A percentile compares a stretch with the other conserved stretches of the same genome.
phyloP scores from a whole-genome alignment of 2,329 filamentous ascomycete species.

The Stemphylium vesicarium region DNA sequence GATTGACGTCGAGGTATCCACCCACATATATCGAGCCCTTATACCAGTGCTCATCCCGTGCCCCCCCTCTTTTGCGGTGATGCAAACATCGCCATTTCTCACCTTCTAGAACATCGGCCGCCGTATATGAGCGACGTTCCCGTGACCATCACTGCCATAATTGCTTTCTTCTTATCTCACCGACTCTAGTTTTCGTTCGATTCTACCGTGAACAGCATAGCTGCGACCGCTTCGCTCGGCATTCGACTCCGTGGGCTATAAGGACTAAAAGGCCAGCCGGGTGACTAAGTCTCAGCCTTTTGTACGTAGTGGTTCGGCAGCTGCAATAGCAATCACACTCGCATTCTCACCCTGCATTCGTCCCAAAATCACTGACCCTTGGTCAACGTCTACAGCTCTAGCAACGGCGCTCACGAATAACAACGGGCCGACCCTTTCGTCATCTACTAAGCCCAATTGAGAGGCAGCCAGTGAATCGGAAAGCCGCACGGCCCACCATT shows the following conservation, averaged over 20 bases:
- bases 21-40: conserved; percentile 26
- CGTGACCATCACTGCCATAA: conserved; percentile 38
- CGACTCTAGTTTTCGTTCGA: conserved; percentile 12
- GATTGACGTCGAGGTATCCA: conserved; percentile 43
- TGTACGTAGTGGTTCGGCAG: conserved; percentile 12
- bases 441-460: conserved; percentile 37
- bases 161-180: conserved; percentile 26
- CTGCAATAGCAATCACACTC: conserved; percentile 9
- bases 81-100: conserved; percentile 22
- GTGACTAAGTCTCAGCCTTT: conserved; percentile 25
- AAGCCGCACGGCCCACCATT: conserved; percentile 21
- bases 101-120: conserved; percentile 23
- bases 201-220: conserved; percentile 30
- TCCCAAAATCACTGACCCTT: conserved; percentile 11
- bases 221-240: conserved; percentile 33
- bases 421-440: conserved; percentile 45
- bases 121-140: conserved; percentile 28
- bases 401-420: conserved; percentile 25
- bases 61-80: conserved; percentile 20
- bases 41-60: conserved; percentile 19
- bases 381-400: conserved; percentile 7
- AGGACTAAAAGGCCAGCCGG: conserved; percentile 27
- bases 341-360: conserved; percentile 3
- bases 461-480: conserved; percentile 30
- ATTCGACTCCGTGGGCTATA: conserved; percentile 31